Evolutionary conservation across 1,284 basidiomycete genomes (phyloP).

Genomic region (Rugosomyces carneus): DNA sequence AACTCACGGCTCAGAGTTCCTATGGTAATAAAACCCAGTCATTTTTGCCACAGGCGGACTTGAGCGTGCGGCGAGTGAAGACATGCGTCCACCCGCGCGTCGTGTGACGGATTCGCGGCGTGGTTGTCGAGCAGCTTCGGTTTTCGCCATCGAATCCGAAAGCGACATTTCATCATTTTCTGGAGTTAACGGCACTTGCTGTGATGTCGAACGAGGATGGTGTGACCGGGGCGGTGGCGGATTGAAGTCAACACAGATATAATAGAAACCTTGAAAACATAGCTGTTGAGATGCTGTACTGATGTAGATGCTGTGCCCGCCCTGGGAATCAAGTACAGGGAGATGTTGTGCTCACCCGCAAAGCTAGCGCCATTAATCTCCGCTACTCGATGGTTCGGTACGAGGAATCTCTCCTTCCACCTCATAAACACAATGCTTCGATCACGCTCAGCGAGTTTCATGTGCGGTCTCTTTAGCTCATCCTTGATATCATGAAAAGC

Average conservation of each 20-base stretch:
- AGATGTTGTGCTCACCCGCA: constrained; percentile 57
- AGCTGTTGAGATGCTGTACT: constrained; percentile 15
- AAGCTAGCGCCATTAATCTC: constrained; percentile 96
- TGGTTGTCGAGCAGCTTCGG: constrained; percentile 30
- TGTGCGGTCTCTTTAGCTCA: constrained; percentile 67
- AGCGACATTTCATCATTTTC: constrained; percentile 25
- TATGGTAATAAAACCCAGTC: constrained; percentile 92
- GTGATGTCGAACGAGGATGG: constrained; percentile 22
- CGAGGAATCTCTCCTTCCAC: constrained; percentile 95
- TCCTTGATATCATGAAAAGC: constrained; percentile 77
- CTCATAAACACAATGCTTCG: constrained; percentile 86
- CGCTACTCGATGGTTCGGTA: constrained; percentile 89
- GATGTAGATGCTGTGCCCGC: constrained; percentile 8
- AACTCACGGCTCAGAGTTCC: constrained; percentile 80
- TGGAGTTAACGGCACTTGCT: constrained; percentile 26
- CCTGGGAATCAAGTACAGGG: constrained; percentile 2
- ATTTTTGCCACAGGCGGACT: constrained; percentile 58
- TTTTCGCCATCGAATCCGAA: constrained; percentile 25
- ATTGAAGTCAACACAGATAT: constrained; percentile 77
- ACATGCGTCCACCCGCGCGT: constrained; percentile 27
- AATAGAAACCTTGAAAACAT: constrained; percentile 68
- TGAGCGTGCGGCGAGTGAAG: constrained; percentile 35
- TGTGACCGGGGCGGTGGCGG: constrained; percentile 40
- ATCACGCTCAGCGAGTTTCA: constrained; percentile 71
- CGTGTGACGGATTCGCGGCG: constrained; percentile 43